phyloP scores from a whole-genome alignment of 1,284 basidiomycete species.

The Boletellus deceptivus region DNA sequence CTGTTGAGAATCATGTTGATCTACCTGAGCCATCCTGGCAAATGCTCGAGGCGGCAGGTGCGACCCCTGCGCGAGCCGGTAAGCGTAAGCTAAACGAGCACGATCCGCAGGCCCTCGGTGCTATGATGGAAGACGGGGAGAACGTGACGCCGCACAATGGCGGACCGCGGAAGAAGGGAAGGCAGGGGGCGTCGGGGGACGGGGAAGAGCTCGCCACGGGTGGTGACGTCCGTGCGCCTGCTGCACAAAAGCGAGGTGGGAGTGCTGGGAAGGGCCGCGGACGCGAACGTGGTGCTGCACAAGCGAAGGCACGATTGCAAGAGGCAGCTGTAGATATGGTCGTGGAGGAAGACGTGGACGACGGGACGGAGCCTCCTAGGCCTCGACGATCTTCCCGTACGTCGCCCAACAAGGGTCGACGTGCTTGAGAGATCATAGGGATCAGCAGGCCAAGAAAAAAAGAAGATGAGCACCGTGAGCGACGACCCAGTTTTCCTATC shows the following conservation, averaged over 20 bases:
- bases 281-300: conserved; percentile 14
- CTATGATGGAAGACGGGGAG: conserved; percentile 13
- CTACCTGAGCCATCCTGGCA: conserved; percentile 33
- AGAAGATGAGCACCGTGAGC: neutral
- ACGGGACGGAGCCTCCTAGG: conserved; percentile 21
- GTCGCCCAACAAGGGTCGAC: conserved; percentile 21
- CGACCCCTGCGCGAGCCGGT: conserved; percentile 25
- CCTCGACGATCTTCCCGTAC: conserved; percentile 29
- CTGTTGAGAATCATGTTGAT: conserved; percentile 21
- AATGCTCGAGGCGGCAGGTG: conserved; percentile 30
- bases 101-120: conserved; percentile 22
- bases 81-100: conserved; percentile 34
- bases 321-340: conserved; percentile 29
- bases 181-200: conserved; percentile 14
- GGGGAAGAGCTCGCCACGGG: conserved; percentile 14
- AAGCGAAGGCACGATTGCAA: conserved; percentile 20
- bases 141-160: conserved; percentile 10
- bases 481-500: conserved; percentile 1
- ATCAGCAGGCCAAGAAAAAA: neutral
- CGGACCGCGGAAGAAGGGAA: conserved; percentile 25
- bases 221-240: conserved; percentile 6
- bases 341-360: conserved; percentile 31
- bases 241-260: conserved; percentile 20
- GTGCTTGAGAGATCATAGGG: conserved; percentile 3
- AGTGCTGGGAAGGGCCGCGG: conserved; percentile 20